Conservation (phyloP, 2,329 filamentous ascomycete genomes). For the Microcera coccophila region DNA sequence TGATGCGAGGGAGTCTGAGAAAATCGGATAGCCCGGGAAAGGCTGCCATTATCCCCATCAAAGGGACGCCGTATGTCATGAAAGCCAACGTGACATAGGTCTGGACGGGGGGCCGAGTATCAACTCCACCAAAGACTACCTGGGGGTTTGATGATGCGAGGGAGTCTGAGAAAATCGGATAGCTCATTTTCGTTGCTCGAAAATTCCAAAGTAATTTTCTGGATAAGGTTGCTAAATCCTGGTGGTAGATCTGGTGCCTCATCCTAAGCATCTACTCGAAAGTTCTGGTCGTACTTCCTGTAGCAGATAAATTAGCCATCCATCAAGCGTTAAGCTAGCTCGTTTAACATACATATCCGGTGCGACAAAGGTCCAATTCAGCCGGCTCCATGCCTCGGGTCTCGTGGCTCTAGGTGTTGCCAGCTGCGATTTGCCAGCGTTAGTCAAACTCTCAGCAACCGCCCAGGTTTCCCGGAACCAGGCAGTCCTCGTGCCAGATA, state of each 20-base stretch:
- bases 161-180: conserved; percentile 10
- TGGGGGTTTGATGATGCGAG: conserved; percentile 10
- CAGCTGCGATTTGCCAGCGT: conserved; percentile 14
- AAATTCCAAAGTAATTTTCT: conserved; percentile 18
- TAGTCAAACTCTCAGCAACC: conserved; percentile 10
- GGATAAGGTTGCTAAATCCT: conserved; percentile 17
- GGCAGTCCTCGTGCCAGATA: no score
- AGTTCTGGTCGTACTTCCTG: conserved; percentile 35
- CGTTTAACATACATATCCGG: conserved; percentile 33
- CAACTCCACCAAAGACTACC: no score
- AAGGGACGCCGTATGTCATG: no score
- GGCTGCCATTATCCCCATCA: no score
- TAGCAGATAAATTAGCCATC: not conserved
- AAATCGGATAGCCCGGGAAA: conserved; percentile 1
- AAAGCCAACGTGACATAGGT: no score
- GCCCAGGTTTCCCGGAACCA: no score
- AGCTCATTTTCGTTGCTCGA: conserved; percentile 1
- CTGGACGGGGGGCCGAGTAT: no score
- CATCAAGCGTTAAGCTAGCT: not conserved
- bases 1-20: conserved; percentile 14
- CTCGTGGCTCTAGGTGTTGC: conserved; percentile 19
- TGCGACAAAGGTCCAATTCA: conserved; percentile 33
- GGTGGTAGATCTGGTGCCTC: conserved; percentile 13
- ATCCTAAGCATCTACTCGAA: conserved; percentile 29
- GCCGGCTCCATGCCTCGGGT: conserved; percentile 18